Percentiles rank a stretch among this genome's conserved stretches.
Evolutionary conservation across 1,139 yeast species (phyloP).

Genomic region (Blastobotrys aristatus): DNA sequence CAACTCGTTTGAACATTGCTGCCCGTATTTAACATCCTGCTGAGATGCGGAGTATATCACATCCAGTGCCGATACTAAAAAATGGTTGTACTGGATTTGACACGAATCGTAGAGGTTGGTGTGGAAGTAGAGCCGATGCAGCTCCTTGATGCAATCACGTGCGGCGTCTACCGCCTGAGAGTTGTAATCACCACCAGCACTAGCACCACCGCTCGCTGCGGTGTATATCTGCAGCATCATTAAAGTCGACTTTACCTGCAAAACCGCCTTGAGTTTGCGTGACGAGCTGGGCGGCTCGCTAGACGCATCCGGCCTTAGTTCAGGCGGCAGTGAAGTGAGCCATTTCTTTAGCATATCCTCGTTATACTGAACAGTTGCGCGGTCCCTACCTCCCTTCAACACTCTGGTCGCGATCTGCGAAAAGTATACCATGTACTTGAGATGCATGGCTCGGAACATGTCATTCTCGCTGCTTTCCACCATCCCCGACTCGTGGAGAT

Average conservation of each 20-base stretch:
- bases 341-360: constrained; percentile 19
- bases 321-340: constrained; percentile 23
- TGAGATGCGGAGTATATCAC: constrained; percentile 25
- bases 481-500: constrained; percentile 8
- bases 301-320: constrained; percentile 11
- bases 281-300: constrained; percentile 19
- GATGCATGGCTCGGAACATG: constrained; percentile 22
- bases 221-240: constrained; percentile 24
- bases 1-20: constrained; percentile 18
- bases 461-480: constrained; percentile 20
- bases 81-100: constrained; percentile 28
- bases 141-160: constrained; percentile 26
- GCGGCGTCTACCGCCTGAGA: constrained; percentile 27
- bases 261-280: constrained; percentile 23
- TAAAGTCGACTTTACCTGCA: constrained; percentile 22
- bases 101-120: constrained; percentile 24
- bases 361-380: constrained; percentile 10
- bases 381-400: constrained; percentile 11
- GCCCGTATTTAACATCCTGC: constrained; percentile 16
- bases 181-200: constrained; percentile 12
- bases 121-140: constrained; percentile 23
- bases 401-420: constrained; percentile 22
- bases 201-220: constrained; percentile 12
- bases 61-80: constrained; percentile 27
- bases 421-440: constrained; percentile 26